Evolutionary conservation across 805 yeast genomes (phyloP).

Genomic region (Wickerhamomyces chaumierensis): DNA sequence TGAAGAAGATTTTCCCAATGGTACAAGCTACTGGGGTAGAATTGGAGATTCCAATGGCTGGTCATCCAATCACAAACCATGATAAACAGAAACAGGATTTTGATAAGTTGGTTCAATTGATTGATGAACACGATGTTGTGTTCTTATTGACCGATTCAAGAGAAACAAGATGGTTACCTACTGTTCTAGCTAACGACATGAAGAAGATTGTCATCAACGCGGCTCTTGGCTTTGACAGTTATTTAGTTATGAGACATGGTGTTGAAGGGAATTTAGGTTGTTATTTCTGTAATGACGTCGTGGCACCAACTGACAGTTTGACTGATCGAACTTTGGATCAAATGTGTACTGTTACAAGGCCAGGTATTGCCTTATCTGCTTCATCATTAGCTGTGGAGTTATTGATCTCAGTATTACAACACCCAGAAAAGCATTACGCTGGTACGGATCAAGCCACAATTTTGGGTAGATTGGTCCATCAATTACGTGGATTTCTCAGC

Average conservation of each 20-base stretch:
- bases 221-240: slow-evolving; percentile 92
- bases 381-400: slow-evolving; percentile 81
- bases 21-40: slow-evolving; percentile 51
- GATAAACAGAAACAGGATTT: slow-evolving; percentile 37
- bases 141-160: slow-evolving; percentile 88
- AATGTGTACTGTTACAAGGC: slow-evolving; percentile 97
- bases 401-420: slow-evolving; percentile 63
- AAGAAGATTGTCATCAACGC: slow-evolving; percentile 77
- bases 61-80: slow-evolving; percentile 68
- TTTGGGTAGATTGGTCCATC: slow-evolving; percentile 78
- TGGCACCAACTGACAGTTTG: slow-evolving; percentile 86
- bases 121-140: slow-evolving; percentile 61
- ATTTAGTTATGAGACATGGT: slow-evolving; percentile 91
- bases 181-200: slow-evolving; percentile 59
- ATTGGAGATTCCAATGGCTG: slow-evolving; percentile 90
- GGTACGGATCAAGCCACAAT: slow-evolving; percentile 21
- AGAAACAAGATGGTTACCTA: slow-evolving; percentile 96
- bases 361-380: slow-evolving; percentile 88
- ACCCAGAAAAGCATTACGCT: slow-evolving; percentile 34
- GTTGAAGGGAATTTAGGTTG: slow-evolving; percentile 51
- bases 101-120: slow-evolving; percentile 37
- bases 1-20: slow-evolving; percentile 69
- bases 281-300: slow-evolving; percentile 91
- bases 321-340: slow-evolving; percentile 86
- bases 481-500: slow-evolving; percentile 76